Evolutionary conservation across 2,329 filamentous ascomycete species (phyloP).

Genomic region (Ceratocystis harringtonii): DNA sequence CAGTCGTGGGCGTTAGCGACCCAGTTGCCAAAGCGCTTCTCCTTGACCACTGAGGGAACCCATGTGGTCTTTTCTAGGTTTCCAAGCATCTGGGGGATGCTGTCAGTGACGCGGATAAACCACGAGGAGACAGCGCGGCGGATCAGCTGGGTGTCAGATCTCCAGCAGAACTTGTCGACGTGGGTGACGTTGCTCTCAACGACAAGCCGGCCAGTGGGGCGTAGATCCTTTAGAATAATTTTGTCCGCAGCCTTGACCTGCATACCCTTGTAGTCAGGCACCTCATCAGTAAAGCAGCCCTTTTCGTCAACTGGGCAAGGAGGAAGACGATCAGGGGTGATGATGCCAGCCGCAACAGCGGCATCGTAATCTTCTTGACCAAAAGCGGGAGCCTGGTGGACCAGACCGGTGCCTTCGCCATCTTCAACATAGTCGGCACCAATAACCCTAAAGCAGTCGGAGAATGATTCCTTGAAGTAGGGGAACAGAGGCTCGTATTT

Average conservation of each 20-base stretch:
- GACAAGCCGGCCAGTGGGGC: conserved; percentile 19
- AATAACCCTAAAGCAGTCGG: conserved; percentile 52
- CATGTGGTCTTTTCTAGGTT: conserved; percentile 21
- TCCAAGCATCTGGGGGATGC: conserved; percentile 20
- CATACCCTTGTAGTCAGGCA: conserved; percentile 21
- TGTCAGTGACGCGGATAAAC: conserved; percentile 21
- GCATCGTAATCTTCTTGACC: conserved; percentile 66
- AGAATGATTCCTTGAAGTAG: conserved; percentile 58
- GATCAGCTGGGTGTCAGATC: conserved; percentile 23
- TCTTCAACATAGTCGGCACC: conserved; percentile 57
- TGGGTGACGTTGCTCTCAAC: conserved; percentile 20
- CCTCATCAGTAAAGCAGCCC: conserved; percentile 21
- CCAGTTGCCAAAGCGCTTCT: conserved; percentile 22
- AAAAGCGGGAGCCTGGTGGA: conserved; percentile 60
- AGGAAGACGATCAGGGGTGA: conserved; percentile 45
- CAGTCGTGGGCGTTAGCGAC: conserved; percentile 20
- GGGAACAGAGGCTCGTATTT: conserved; percentile 57
- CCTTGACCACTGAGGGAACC: conserved; percentile 21
- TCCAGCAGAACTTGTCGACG: conserved; percentile 22
- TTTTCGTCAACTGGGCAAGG: conserved; percentile 56
- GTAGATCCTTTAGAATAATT: conserved; percentile 21
- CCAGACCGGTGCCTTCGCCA: conserved; percentile 59
- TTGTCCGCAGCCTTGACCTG: conserved; percentile 22
- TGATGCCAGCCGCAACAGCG: conserved; percentile 47
- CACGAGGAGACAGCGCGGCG: conserved; percentile 22